Evolutionary conservation across 257 asterid species (phyloP).

Genomic region (Coffea eugenioides): DNA sequence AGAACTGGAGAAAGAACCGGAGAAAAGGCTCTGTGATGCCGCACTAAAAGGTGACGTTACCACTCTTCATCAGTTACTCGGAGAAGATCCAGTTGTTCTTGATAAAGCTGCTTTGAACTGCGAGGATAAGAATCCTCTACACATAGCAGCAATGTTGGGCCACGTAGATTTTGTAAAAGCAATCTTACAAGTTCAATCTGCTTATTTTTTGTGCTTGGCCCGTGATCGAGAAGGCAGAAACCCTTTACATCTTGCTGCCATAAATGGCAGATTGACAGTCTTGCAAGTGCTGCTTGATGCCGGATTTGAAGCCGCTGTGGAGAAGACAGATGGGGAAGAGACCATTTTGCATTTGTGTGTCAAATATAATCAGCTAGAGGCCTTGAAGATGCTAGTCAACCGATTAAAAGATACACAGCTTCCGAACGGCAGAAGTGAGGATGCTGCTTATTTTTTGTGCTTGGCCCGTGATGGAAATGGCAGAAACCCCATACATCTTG

Average conservation of each 20-base stretch:
- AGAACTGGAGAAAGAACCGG: not conserved
- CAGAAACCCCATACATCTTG: too few species aligned
- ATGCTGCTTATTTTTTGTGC: too few species aligned
- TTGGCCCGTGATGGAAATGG: too few species aligned
- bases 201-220: conserved; percentile 15
- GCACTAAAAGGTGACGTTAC: conserved; percentile 22
- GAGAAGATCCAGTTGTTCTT: conserved; percentile 4
- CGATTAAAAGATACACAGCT: too few species aligned
- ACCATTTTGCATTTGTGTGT: conserved; percentile 45
- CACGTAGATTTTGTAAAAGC: conserved; percentile 20
- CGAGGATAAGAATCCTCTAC: conserved; percentile 43
- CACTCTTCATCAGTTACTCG: conserved; percentile 21
- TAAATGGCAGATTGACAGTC: conserved; percentile 12
- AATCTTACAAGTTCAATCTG: conserved; percentile 13
- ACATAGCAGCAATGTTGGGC: conserved; percentile 34
- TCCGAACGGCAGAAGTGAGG: too few species aligned
- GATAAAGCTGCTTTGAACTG: conserved; percentile 24
- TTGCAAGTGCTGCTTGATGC: conserved; percentile 24
- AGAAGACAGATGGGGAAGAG: conserved; percentile 6
- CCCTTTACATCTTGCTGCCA: too few species aligned
- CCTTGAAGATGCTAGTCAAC: conserved; percentile 28
- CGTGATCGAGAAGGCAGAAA: conserved; percentile 8
- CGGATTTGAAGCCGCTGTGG: conserved; percentile 24
- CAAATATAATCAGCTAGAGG: conserved; percentile 19
- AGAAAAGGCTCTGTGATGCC: conserved; percentile 13